These are phyloP conservation scores for Lolium rigidum DNA, from an alignment of 176 grass and related monocot genomes.

Conservation along the genomic window DNA sequence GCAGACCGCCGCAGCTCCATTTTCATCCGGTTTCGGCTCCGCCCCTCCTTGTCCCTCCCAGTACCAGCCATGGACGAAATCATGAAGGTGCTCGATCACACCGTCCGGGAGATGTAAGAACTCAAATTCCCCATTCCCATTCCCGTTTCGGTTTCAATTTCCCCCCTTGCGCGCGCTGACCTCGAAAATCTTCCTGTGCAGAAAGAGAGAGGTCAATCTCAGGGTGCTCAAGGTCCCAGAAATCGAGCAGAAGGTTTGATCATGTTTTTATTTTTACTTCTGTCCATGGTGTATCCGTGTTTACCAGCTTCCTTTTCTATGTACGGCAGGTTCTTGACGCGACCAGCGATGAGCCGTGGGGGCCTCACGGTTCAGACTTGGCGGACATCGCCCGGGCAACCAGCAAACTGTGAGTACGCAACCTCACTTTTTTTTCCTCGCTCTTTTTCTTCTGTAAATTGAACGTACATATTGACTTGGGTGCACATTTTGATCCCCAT, in stretches of 20 bases:
- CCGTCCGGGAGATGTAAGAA: constrained; percentile 81
- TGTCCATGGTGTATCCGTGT: neutral
- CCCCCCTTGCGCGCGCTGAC: neutral
- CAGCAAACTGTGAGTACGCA: constrained; percentile 50
- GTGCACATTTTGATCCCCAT: constrained; percentile 5
- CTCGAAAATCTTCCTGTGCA: constrained; percentile 18
- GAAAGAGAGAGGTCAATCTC: constrained; percentile 91
- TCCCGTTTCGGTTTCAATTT: neutral
- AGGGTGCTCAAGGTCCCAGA: constrained; percentile 86
- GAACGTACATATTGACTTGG: neutral
- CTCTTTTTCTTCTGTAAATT: constrained; percentile 8
- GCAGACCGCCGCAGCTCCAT: neutral
- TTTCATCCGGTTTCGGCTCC: neutral
- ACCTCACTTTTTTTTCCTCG: neutral
- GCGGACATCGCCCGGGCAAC: constrained; percentile 70
- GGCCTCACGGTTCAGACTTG: constrained; percentile 76
- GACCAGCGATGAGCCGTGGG: constrained; percentile 82
- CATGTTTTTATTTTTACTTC: neutral
- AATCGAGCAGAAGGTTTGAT: constrained; percentile 87
- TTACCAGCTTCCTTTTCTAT: neutral
- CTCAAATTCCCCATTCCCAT: neutral
- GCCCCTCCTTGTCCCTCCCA: neutral
- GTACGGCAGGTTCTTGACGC: constrained; percentile 73
- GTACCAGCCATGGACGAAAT: constrained; percentile 68
- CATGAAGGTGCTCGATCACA: constrained; percentile 81